Evolutionary conservation across 352 stramenopile genomes (phyloP), one percentile per base, ranked within the genome.

Genomic region (Aphanomyces euteiches): DNA sequence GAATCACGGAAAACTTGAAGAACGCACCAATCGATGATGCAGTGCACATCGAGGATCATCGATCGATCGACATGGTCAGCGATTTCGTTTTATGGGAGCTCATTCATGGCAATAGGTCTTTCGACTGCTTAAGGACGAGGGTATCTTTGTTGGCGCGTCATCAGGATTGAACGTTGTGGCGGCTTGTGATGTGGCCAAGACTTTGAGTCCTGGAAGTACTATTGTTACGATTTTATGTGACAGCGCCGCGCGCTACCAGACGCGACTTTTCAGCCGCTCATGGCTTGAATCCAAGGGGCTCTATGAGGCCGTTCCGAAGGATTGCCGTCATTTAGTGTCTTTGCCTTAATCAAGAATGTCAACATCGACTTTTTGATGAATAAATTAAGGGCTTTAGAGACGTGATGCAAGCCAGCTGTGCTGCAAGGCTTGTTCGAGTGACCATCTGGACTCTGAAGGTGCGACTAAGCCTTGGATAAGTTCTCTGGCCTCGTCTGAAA

Each of bases 181-280:
- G n/a, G 77, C 76, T 2, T 66, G 77, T n/a, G 54, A 72, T 8
- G 61, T 83, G 7, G 76, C 74, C 8, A 75, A 78, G 60, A 64
- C 78, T 39, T 43, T 84, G 5, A 77, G 78, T 3, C 77, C 75
- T 7, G 78, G 78, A 17, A 72, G 79, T 57, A 79, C 66, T 6
- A 65, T 84, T 36, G 78, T 81, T 17, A 84, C 78, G 13, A 72
- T 82, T 53, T 72, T 84, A 7, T 84, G 78, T 59, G 78, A 84
- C 61, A 48, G 58, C 7, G 73, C 58, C 8, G n/a, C 53, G 43
- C 40, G 73, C 5, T 72, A 77, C 69, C 43, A 65, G 66, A 56
- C 58, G 15, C 60, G 71, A 15, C 64, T 77, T 17, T 77, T 72
- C 43, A 75, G 60, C 48, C 40, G 47, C n/a, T 67, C 69, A 38